Evolutionary conservation across 2,329 filamentous ascomycete species (phyloP).

Genomic region (Aschersonia sp.): DNA sequence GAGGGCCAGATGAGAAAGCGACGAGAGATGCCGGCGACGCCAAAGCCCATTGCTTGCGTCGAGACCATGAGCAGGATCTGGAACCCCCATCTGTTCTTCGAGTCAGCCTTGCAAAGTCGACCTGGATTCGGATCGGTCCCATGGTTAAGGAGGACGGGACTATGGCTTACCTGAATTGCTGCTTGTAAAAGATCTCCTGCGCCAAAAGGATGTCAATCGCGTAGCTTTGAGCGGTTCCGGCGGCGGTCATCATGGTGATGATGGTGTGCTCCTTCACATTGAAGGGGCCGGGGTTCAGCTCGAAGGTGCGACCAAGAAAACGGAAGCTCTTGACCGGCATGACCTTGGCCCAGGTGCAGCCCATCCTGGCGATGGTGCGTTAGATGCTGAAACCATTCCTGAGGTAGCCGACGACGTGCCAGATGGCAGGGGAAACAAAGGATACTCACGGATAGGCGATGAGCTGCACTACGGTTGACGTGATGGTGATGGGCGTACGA

Average conservation of each 20-base stretch:
- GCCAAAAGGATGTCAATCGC: slow-evolving; percentile 26
- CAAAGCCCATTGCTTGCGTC: slow-evolving; percentile 49
- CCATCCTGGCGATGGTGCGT: slow-evolving; percentile 9
- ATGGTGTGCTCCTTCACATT: slow-evolving; percentile 34
- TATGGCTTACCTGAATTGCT: slow-evolving; percentile 26
- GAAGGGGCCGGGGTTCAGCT: slow-evolving; percentile 26
- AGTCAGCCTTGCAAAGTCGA: background rate
- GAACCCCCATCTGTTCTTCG: slow-evolving; percentile 26
- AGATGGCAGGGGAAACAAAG: too few relatives aligned
- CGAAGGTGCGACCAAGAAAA: slow-evolving; percentile 16
- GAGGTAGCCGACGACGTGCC: too few relatives aligned
- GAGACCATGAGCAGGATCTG: slow-evolving; percentile 45
- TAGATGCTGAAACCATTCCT: background rate
- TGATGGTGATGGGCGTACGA: slow-evolving; percentile 34
- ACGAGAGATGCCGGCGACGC: slow-evolving; percentile 43
- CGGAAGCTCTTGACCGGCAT: slow-evolving; percentile 16
- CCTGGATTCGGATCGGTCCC: too few relatives aligned
- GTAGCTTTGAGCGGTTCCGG: slow-evolving; percentile 18
- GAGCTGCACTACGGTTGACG: slow-evolving; percentile 39
- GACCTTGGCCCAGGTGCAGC: slow-evolving; percentile 16
- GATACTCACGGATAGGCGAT: slow-evolving; percentile 30
- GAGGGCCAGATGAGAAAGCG: slow-evolving; percentile 47
- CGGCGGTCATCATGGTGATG: slow-evolving; percentile 30
- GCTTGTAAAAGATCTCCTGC: slow-evolving; percentile 32
- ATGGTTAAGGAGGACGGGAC: background rate